Evolutionary conservation across 163 green algal species (phyloP).

Genomic region (Picocystis sp.): DNA sequence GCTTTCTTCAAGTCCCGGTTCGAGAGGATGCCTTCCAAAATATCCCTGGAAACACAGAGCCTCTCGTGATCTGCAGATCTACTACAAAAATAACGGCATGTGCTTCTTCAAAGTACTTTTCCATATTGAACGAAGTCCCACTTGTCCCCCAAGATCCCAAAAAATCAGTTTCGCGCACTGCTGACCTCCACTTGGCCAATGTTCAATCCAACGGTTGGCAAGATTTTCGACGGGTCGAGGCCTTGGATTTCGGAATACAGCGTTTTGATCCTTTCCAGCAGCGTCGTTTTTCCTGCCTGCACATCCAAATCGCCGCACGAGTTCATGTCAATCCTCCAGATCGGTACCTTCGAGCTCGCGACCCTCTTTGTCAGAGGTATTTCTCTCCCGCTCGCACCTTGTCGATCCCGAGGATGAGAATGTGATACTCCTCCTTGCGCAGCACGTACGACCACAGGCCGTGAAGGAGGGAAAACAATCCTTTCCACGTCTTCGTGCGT

Average conservation of each 20-base stretch:
- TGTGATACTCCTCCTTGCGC: constrained; percentile 63
- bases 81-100: constrained; percentile 85
- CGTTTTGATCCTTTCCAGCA: constrained; percentile 67
- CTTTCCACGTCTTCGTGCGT: too few relatives aligned
- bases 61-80: constrained; percentile 43
- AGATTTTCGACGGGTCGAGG: constrained; percentile 66
- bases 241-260: constrained; percentile 32
- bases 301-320: not conserved
- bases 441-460: constrained; percentile 64
- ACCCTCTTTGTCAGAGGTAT: too few relatives aligned
- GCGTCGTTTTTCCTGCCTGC: constrained; percentile 20
- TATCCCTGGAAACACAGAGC: constrained; percentile 61
- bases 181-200: constrained; percentile 46
- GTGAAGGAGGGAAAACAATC: constrained; percentile 68
- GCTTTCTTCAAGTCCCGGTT: constrained; percentile 52
- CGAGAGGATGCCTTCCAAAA: constrained; percentile 53
- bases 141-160: constrained; percentile 79
- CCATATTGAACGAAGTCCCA: constrained; percentile 79
- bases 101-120: constrained; percentile 90
- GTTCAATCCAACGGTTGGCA: constrained; percentile 91
- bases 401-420: constrained; percentile 87
- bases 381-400: too few relatives aligned
- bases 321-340: not conserved
- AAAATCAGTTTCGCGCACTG: constrained; percentile 42
- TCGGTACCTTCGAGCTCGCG: not conserved